A percentile compares a stretch with the other conserved stretches of the same genome.
Conservation (phyloP, 2,329 filamentous ascomycete species). For the Phaeosphaeria sp. region DNA sequence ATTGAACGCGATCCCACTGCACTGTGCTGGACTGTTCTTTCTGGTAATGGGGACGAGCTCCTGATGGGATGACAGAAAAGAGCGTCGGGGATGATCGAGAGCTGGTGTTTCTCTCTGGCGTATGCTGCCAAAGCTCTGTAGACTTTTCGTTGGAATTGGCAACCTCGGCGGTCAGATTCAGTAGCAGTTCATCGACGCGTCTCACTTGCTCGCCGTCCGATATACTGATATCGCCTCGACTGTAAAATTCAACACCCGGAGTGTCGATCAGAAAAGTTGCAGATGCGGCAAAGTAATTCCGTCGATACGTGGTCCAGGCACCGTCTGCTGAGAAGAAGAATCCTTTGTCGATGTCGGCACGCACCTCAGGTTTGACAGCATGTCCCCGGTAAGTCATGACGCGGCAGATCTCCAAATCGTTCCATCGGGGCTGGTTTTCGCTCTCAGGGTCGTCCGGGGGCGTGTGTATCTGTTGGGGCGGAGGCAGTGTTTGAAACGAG, state of each 20-base stretch:
- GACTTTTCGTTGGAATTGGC: neutral
- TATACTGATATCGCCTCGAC: neutral
- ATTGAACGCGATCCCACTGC: slow-evolving; percentile 87
- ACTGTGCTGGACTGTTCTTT: slow-evolving; percentile 77
- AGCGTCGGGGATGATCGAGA: neutral
- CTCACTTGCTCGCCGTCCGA: neutral
- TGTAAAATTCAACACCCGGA: neutral
- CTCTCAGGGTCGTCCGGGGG: no score
- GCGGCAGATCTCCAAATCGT: neutral
- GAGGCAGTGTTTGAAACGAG: no score
- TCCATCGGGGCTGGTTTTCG: neutral
- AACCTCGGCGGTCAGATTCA: neutral
- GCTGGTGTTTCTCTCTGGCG: neutral
- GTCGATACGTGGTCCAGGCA: slow-evolving; percentile 88
- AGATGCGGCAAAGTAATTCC: slow-evolving; percentile 83
- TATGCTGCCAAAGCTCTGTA: neutral
- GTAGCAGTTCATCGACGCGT: neutral
- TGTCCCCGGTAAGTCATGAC: neutral
- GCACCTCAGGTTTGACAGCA: neutral
- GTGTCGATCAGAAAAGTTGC: neutral
- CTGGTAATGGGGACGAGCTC: slow-evolving; percentile 61
- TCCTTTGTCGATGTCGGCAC: slow-evolving; percentile 62
- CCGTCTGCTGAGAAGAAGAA: slow-evolving; percentile 77
- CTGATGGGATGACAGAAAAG: neutral
- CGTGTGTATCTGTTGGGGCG: no score